A percentile compares a stretch with the other conserved stretches of the same genome.
Evolutionary conservation across 805 yeast species (phyloP).

Genomic region (Starmerella cellae): DNA sequence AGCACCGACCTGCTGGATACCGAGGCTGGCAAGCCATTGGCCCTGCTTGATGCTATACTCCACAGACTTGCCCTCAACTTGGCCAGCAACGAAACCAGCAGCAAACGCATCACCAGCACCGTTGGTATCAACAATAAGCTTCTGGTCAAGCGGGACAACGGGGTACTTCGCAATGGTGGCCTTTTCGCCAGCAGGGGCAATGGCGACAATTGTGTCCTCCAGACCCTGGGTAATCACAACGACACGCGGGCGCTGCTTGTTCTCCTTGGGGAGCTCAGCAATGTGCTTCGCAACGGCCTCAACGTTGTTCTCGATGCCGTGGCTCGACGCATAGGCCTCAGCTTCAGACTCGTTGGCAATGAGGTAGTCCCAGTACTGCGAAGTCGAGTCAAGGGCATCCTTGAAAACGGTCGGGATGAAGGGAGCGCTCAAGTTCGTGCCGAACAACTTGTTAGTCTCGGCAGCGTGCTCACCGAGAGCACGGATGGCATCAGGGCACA

Average conservation of each 20-base stretch:
- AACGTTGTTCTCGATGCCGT: conserved; percentile 53
- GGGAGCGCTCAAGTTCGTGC: conserved; percentile 88
- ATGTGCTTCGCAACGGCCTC: conserved; percentile 67
- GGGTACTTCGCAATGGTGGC: conserved; percentile 41
- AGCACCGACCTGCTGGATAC: conserved; percentile 90
- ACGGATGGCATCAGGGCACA: conserved; percentile 85
- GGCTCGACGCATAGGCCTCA: conserved; percentile 80
- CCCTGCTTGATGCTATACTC: conserved; percentile 18
- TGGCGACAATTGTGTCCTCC: conserved; percentile 73
- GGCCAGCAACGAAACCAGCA: conserved; percentile 84
- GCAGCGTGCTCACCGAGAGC: conserved; percentile 89
- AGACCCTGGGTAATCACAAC: conserved; percentile 93
- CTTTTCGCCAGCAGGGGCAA: conserved; percentile 28
- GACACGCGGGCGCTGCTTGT: conserved; percentile 56
- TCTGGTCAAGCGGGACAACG: conserved; percentile 57
- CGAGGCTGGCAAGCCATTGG: conserved; percentile 89
- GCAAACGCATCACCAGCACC: conserved; percentile 99
- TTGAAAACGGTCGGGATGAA: conserved; percentile 93
- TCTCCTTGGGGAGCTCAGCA: conserved; percentile 65
- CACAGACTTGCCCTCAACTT: conserved; percentile 50
- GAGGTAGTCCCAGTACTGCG: conserved; percentile 81
- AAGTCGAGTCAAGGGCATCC: conserved; percentile 63
- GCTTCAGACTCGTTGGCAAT: conserved; percentile 98
- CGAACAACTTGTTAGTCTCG: conserved; percentile 59
- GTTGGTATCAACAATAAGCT: conserved; percentile 76